phyloP scores from a whole-genome alignment of 257 asterid species.

The Nicotiana tabacum region DNA sequence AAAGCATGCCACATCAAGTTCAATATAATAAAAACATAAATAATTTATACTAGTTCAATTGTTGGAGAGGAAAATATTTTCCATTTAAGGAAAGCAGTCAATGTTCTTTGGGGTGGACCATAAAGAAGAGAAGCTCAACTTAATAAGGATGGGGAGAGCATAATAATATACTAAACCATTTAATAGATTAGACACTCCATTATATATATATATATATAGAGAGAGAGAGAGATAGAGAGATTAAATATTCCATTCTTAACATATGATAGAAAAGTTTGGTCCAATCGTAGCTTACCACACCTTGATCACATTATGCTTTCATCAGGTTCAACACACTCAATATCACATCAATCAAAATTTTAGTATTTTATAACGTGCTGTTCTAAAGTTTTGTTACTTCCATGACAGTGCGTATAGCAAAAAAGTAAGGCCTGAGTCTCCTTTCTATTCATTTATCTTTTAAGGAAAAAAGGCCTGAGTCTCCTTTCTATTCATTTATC shows the following conservation, averaged over 20 bases:
- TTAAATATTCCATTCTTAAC: background rate
- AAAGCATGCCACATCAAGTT: background rate
- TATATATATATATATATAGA: too few relatives aligned
- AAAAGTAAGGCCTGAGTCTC: too few relatives aligned
- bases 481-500: background rate
- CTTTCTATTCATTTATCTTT: background rate
- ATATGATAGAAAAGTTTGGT: background rate
- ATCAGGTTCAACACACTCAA: background rate
- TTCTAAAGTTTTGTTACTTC: background rate
- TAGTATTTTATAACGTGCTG: too few relatives aligned
- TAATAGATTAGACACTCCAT: too few relatives aligned
- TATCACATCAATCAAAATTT: background rate
- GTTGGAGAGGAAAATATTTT: background rate
- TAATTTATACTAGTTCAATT: background rate
- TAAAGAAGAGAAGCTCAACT: conserved; percentile 2
- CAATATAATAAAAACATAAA: background rate
- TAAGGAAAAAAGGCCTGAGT: background rate
- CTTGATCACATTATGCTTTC: background rate
- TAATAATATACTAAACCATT: too few relatives aligned
- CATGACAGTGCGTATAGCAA: too few relatives aligned
- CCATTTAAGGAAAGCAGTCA: background rate
- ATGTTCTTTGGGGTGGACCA: background rate
- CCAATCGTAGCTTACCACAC: background rate
- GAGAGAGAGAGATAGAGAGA: too few relatives aligned
- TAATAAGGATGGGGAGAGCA: background rate